Conservation (phyloP, 1,284 basidiomycete genomes). For the Apiotrichum mycotoxinovorans region DNA sequence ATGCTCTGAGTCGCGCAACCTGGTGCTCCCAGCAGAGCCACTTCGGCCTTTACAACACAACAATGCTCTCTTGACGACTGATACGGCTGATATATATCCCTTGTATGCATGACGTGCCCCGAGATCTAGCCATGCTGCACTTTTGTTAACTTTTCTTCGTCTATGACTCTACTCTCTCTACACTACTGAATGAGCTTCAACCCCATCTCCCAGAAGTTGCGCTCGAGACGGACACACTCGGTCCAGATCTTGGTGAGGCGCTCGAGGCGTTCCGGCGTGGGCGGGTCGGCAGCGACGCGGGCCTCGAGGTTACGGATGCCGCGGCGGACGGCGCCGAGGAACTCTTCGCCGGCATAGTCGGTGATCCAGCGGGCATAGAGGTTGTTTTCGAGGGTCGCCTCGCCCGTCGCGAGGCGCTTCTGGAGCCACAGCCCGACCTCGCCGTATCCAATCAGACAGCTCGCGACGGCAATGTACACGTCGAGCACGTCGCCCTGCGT, state of each 20-base stretch:
- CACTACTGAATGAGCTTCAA: constrained; percentile 18
- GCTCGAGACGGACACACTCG: constrained; percentile 73
- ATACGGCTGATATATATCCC: constrained; percentile 9
- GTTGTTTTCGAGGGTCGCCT: constrained; percentile 63
- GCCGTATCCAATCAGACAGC: constrained; percentile 90
- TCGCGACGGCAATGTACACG: constrained; percentile 73
- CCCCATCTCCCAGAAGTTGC: constrained; percentile 76
- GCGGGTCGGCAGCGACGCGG: constrained; percentile 61
- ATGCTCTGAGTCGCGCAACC: constrained; percentile 31
- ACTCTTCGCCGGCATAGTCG: constrained; percentile 69
- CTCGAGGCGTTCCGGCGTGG: constrained; percentile 59
- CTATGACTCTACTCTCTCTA: not conserved
- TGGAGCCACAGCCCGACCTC: constrained; percentile 82
- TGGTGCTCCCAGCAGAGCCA: not conserved
- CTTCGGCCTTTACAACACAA: not conserved
- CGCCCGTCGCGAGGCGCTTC: constrained; percentile 55
- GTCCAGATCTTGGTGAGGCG: constrained; percentile 74
- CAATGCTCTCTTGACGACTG: constrained; percentile 5
- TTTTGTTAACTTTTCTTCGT: not conserved
- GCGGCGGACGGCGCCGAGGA: constrained; percentile 64
- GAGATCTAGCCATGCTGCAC: not conserved
- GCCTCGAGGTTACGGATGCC: constrained; percentile 67
- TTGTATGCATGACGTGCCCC: constrained; percentile 18
- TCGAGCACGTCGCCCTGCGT: constrained; percentile 68
- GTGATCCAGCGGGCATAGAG: constrained; percentile 75